Percentiles rank a stretch among this genome's conserved stretches.
Conservation (phyloP, 257 asterid species). For the Perilla frutescens region DNA sequence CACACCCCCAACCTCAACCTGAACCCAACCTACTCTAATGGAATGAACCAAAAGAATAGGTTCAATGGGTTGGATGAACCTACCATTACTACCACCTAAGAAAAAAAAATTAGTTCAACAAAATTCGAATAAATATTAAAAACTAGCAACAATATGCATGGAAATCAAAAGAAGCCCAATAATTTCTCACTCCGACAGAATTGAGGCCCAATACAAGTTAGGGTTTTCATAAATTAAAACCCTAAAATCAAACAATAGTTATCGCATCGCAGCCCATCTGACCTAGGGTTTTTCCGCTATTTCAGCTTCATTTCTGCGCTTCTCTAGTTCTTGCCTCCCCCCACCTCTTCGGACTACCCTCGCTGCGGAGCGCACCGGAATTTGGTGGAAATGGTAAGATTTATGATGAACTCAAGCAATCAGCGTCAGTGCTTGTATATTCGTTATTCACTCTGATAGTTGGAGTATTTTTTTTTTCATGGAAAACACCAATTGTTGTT, state of each 20-base stretch:
- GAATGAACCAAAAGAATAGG: no score
- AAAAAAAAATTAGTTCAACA: no score
- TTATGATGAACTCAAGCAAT: neutral
- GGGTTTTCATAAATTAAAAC: neutral
- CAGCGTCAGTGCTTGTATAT: neutral
- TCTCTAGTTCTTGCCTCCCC: neutral
- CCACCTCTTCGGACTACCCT: neutral
- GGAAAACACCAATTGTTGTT: neutral
- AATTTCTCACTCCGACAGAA: no score
- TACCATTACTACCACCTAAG: no score
- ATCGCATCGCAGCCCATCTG: conserved; percentile 25
- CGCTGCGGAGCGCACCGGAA: conserved; percentile 22
- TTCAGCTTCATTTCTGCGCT: conserved; percentile 14
- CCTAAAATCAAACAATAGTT: neutral
- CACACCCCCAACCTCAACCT: no score
- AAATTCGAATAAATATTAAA: no score
- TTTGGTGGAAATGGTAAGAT: conserved; percentile 33
- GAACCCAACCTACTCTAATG: no score
- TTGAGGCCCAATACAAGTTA: neutral
- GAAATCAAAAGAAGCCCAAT: no score
- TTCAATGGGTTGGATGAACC: no score
- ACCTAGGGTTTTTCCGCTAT: conserved; percentile 45
- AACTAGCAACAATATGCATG: no score
- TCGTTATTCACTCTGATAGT: neutral
- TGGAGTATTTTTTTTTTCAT: neutral